Evolutionary conservation across 345 rosid species (phyloP).

Genomic region (Microcos paniculata): DNA sequence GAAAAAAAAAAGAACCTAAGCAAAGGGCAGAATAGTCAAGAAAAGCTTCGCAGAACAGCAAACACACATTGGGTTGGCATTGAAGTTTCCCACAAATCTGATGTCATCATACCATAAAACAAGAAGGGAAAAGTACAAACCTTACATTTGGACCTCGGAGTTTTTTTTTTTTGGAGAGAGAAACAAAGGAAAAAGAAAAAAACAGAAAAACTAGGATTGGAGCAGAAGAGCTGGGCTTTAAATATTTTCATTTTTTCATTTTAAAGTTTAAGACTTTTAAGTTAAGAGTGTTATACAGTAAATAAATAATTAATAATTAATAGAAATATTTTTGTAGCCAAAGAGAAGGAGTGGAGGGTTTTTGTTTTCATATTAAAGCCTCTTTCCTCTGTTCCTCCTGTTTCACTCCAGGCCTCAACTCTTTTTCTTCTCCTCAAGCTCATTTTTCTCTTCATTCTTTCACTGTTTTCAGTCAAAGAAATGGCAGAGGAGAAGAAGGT

Average conservation of each 20-base stretch:
- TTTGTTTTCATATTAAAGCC: not conserved
- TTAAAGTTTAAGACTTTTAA: too few species aligned
- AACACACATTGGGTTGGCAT: not conserved
- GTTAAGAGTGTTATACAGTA: too few species aligned
- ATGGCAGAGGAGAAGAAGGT: conserved; percentile 80
- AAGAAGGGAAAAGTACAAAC: not conserved
- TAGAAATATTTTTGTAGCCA: not conserved
- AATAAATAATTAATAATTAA: too few species aligned
- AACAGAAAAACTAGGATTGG: too few species aligned
- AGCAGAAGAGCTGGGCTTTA: too few species aligned
- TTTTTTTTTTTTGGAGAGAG: not conserved
- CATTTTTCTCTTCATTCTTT: not conserved
- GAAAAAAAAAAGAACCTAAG: not conserved
- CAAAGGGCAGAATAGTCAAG: not conserved
- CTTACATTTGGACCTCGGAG: not conserved
- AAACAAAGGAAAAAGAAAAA: conserved; percentile 1
- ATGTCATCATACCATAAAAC: not conserved
- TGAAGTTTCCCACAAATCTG: not conserved
- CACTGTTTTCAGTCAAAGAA: conserved; percentile 18
- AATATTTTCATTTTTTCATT: too few species aligned
- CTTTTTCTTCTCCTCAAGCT: not conserved
- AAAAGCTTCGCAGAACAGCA: not conserved
- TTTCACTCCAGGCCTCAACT: not conserved
- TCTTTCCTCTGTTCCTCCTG: not conserved
- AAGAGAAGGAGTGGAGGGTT: not conserved